A percentile compares a stretch with the other conserved stretches of the same genome.
These are phyloP conservation scores for Penicillium fuscoglaucum DNA, from an alignment of 2,329 filamentous ascomycete genomes.

Conservation along the genomic window DNA sequence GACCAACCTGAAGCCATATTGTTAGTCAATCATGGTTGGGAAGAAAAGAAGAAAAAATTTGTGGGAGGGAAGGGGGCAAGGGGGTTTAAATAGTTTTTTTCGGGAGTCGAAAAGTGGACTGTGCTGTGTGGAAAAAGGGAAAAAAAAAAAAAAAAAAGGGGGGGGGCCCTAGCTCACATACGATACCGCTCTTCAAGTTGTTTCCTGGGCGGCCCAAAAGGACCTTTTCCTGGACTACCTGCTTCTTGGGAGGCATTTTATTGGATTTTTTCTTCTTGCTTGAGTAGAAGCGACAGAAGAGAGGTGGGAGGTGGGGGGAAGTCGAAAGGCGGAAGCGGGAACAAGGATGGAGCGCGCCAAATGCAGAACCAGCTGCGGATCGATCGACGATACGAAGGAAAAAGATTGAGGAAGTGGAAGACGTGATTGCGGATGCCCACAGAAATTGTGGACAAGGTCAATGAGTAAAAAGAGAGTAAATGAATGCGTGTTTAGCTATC, in stretches of 20 bases:
- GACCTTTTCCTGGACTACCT: constrained; percentile 85
- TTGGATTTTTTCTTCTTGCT: constrained; percentile 60
- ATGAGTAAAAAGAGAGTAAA: constrained; percentile 14
- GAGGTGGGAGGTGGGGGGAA: constrained; percentile 30
- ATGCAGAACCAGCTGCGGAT: constrained; percentile 67
- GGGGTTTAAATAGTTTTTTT: constrained; percentile 26
- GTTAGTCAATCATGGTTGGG: constrained; percentile 20
- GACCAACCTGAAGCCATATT: constrained; percentile 69
- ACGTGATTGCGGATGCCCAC: constrained; percentile 35
- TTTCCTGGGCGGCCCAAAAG: constrained; percentile 94
- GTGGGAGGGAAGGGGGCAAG: constrained; percentile 17
- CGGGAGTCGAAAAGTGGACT: constrained; percentile 29
- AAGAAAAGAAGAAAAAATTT: constrained; percentile 18
- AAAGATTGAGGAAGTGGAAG: constrained; percentile 29
- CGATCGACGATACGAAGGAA: constrained; percentile 57
- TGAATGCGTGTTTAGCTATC: constrained; percentile 11
- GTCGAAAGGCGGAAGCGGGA: constrained; percentile 46
- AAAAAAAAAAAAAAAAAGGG: constrained; percentile 32
- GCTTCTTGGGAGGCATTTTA: constrained; percentile 97
- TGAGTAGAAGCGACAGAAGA: constrained; percentile 53
- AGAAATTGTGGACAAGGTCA: constrained; percentile 16
- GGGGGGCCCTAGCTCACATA: constrained; percentile 64
- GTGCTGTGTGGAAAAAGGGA: constrained; percentile 30
- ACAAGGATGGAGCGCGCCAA: constrained; percentile 35
- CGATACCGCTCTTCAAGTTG: constrained; percentile 97